Base-by-base conservation (phyloP, 2,329 filamentous ascomycete species). In the Lojkania enalia region DNA sequence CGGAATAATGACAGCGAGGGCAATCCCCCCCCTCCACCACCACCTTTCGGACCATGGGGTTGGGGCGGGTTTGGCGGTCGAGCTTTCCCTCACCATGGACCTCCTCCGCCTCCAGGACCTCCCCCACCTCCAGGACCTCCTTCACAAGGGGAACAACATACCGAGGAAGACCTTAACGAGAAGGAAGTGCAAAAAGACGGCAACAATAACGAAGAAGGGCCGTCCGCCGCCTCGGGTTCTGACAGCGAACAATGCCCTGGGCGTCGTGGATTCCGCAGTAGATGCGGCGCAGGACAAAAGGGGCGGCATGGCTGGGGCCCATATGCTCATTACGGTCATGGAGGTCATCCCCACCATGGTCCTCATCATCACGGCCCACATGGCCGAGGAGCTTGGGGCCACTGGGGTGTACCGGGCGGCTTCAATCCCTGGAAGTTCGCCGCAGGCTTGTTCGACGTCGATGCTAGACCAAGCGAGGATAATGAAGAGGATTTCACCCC, bases 401-500 rank as follows among this genome's bases (percentile, higher is more conserved):
- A 58, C 5, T 61, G 61, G 60, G 49, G 54, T 12, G 45, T 39
- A 7, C 32, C 50, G 5, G 52, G 51, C 5, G 48, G 48, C 14
- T 60, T 51, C 9, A 49, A 63, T 35, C 58, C 65, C 11, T 48
- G 54, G 7, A 42, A 46, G 11, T 50, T 74, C 5, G 64, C 64
- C n/a, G 52, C 51, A n/a, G 47, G 71, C 5, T 57, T 75, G 39
- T 73, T 75, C 47, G 67, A 54, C 15, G 51, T 55, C 5, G 33
- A 20, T 5, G 23, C 51, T 27, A 55, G 54, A 25, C 49, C 51
- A 33, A 42, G 46, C 40, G 47, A 42, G 2, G 37, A 38, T n/a
- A 44, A 51, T 19, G 53, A 52, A 13, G 57, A 57, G 6, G 67
- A 74, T 46, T 86, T 88, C 67, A 67, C 70, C 4, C 86, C 86